These are phyloP conservation scores for Paspalum notatum DNA, from an alignment of 176 grass and related monocot genomes.

Conservation along the genomic window DNA sequence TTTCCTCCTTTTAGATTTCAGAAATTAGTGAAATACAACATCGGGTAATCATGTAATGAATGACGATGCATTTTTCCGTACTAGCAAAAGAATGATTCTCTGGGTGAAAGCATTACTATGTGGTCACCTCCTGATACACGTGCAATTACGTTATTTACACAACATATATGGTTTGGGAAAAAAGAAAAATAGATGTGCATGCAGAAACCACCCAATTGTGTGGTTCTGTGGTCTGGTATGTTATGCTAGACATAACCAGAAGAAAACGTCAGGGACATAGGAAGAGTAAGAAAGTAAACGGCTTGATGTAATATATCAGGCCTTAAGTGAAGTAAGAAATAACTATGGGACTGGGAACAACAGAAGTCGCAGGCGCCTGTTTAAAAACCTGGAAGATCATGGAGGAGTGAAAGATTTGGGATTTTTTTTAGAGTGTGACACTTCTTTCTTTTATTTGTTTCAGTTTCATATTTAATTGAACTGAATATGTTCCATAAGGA, in stretches of 20 bases:
- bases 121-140: not conserved
- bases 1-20: not conserved
- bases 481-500: not conserved
- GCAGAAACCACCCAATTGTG: not conserved
- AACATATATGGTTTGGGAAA: not conserved
- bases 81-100: constrained; percentile 2
- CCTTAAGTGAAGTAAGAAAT: not conserved
- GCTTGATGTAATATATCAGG: not conserved
- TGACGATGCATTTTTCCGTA: not conserved
- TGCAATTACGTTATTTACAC: not conserved
- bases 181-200: not conserved
- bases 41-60: not conserved
- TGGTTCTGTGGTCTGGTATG: not conserved
- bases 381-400: not conserved
- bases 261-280: not conserved
- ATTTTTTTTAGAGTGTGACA: not conserved
- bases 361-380: not conserved
- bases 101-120: not conserved
- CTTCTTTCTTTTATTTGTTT: not conserved
- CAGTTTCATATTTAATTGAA: not conserved
- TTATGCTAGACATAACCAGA: not conserved
- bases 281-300: not conserved
- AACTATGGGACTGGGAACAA: not conserved
- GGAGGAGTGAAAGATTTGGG: not conserved
- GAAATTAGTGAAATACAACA: not conserved